These are phyloP conservation scores for Auricularia heimuer DNA, from an alignment of 768 basidiomycete genomes.

Conservation along the genomic window DNA sequence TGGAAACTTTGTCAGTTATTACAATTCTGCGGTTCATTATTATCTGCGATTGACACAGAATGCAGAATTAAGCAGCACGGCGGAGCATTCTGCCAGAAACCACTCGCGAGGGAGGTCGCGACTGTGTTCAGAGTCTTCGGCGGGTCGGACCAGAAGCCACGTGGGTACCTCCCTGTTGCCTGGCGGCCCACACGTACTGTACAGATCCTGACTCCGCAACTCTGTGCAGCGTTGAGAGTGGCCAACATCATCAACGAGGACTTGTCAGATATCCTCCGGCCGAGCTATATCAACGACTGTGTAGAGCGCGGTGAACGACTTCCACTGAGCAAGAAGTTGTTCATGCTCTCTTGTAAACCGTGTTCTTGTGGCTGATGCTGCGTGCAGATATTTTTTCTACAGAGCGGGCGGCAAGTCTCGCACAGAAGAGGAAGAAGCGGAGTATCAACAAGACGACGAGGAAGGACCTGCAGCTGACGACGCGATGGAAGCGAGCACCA, in stretches of 20 bases:
- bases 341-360: neutral
- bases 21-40: too few relatives aligned
- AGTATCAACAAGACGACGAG: constrained; percentile 13
- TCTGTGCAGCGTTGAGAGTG: constrained; percentile 54
- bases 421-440: constrained; percentile 16
- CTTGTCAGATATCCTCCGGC: constrained; percentile 61
- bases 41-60: too few relatives aligned
- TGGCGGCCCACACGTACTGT: neutral
- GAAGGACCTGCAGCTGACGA: constrained; percentile 3
- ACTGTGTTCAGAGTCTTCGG: neutral
- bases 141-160: neutral
- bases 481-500: neutral
- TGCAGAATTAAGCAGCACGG: constrained; percentile 62
- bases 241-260: constrained; percentile 63
- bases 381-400: constrained; percentile 66
- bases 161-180: neutral
- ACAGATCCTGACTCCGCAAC: constrained; percentile 3
- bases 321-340: constrained; percentile 60
- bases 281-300: constrained; percentile 76
- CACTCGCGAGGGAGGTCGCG: neutral
- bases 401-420: neutral
- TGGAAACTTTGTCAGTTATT: constrained; percentile 49
- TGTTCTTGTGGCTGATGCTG: neutral
- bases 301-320: constrained; percentile 45
- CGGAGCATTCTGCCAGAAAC: constrained; percentile 45